Base-by-base conservation (phyloP, 352 stramenopile species). In the Halophytophthora batemanensis region DNA sequence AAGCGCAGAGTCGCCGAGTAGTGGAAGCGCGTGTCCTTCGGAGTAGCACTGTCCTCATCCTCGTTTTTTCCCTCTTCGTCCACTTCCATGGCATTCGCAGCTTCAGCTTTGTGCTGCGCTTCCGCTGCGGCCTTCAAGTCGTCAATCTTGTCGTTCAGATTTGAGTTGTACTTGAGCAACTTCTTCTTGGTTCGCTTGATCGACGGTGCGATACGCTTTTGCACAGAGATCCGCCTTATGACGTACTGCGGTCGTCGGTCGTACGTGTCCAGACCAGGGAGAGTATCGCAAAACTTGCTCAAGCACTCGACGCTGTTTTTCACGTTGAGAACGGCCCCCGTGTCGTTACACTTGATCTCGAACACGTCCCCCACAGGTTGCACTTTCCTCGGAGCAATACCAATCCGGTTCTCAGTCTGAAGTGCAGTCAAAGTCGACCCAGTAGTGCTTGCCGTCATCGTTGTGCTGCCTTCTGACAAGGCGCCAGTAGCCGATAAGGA, bases 201-300 rank as follows among this genome's bases (percentile, higher is more conserved):
- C 1, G 75, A 62, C 6, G 59, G 48, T n/a, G 76, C 69, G 46
- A 90, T 84, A 8, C 52, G 68, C 2, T 54, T 58, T 14, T 48
- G 33, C 15, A 90, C 56, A 18, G 68, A 79, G 21, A 89, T 78
- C 7, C 84, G 77, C 55, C 79, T 87, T 28, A 93, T 68, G 13
- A 69, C 72, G 43, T 95, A 95, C 49, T 91, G 73, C 12, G 82
- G 68, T 2, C 77, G 82, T 23, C 77, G 77, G 45, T 95, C 84
- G 49, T 90, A 93, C 23, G 83, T 95, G 42, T 91, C 79, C 25
- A 93, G 61, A 0, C 82, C 82, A 35, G 84, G 84, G 10, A 95
- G 59, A 0, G 84, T 90, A 44, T 92, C 74, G 61, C 82, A 95
- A 28, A 95, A 90, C 15, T 75, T 73, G 53, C 77, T 92, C 19